Base-by-base conservation (phyloP, 805 yeast species). In the Phaffomyces opuntiae region DNA sequence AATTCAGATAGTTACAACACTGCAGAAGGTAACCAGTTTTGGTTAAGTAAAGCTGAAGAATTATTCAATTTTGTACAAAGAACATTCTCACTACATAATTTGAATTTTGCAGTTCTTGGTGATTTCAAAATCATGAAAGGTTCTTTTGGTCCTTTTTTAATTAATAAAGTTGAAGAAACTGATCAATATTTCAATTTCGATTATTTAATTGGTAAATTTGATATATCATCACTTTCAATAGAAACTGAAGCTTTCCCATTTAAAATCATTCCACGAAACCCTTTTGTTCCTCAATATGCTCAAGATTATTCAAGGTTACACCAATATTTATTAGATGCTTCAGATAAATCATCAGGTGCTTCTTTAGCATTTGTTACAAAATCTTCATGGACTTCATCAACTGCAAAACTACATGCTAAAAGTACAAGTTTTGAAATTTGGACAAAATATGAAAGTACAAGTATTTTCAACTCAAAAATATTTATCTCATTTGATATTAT, bases 121-220 rank as follows among this genome's bases (percentile, higher is more conserved):
- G 52, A 61, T 9, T 29, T 42, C 13, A 45, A 39, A 39, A 37
- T 32, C 7, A 40, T 24, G 21, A 44, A 21, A 19, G 16, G 19
- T 5, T 40, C 45, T 1, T 12, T 47, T 9, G 16, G 24, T 8
- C 6, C 29, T 2, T 17, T 13, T 16, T 7, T 35, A 17, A 9
- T 21, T 8, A 14, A 34, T 1, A 14, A 11, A 4, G 38, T 9
- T 1, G 33, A 46, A 3, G 14, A 42, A 3, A 53, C 47, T 4
- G 84, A 80, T 47, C 53, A 52, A 8, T 61, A 62, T 52, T 80
- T 72, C 55, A 68, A 65, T n/a, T 76, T 77, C 54, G 57, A 66
- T 0, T 78, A 72, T 54, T 51, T 44, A 9, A 47, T 34, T 25
- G 53, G 44, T 7, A 53, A 46, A 32, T 44, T 60, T 2, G 43